Base-by-base conservation (phyloP, 2,329 filamentous ascomycete species). In the Phyllachora maydis region DNA sequence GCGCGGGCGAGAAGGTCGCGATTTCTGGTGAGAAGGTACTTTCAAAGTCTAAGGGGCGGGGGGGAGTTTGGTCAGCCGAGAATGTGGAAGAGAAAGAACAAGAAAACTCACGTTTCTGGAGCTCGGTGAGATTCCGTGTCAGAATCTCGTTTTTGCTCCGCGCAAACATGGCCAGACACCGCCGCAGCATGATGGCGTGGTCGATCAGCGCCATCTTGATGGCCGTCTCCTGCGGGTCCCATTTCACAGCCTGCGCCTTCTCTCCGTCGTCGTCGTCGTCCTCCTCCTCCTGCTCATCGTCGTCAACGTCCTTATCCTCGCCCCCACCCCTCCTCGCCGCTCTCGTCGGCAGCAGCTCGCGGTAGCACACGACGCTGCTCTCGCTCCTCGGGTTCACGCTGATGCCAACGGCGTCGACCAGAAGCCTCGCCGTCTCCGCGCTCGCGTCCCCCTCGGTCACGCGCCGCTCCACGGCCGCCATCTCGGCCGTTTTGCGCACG, bases 171-270 rank as follows among this genome's bases (percentile, higher is more conserved):
- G 57, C 57, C 31, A 95, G 48, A 37, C 79, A 85, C 32, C 79
- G 70, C 50, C 85, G 82, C 36, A 95, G 69, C 45, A 79, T 72
- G 29, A 91, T 63, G 3, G 81, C 79, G 45, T 95, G 83, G 38
- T 95, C 88, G 19, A 91, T 63, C 15, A 95, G 59, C 1, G 81
- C 77, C 43, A 83, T 76, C 39, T 74, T 75, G 33, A 95, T 68
- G 2, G 82, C 78, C 23, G 65, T 78, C 33, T 90, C 73, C 36
- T 82, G 59, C 0, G 63, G 54, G 12, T 54, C 49, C 4, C 67
- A 42, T 30, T 56, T 54, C 3, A 55, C 54, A 12, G 49, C 47
- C 18, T 57, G 51, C 4, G 52, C 50, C 11, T 49, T 43, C 14
- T 52, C 54, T 7, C 51, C 45, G 2, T 44, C 44, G 10, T 48